Conservation (phyloP, 768 basidiomycete genomes). For the Kwoniella dejecticola region DNA sequence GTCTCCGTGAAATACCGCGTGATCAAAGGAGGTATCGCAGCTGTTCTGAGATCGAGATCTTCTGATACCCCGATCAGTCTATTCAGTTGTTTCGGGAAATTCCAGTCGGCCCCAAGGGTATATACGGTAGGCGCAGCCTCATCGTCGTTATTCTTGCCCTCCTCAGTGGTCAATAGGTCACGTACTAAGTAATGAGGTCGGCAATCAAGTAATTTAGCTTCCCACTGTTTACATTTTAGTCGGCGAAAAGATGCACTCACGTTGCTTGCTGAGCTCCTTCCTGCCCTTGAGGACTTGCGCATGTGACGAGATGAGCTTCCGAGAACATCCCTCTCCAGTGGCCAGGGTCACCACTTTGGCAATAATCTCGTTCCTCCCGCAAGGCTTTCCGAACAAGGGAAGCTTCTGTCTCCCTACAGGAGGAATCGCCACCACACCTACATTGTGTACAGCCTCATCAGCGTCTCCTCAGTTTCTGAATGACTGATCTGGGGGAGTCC, state of each 20-base stretch:
- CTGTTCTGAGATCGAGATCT: conserved; percentile 9
- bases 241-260: conserved; percentile 3
- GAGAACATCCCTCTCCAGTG: conserved; percentile 43
- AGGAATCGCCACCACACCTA: conserved; percentile 27
- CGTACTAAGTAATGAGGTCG: conserved; percentile 3
- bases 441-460: too few species aligned
- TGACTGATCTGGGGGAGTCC: neutral
- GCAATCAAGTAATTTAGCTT: neutral
- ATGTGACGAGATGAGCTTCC: conserved; percentile 56
- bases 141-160: conserved; percentile 16
- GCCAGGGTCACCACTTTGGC: conserved; percentile 49
- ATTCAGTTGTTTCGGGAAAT: conserved; percentile 13
- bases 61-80: conserved; percentile 17
- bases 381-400: conserved; percentile 50
- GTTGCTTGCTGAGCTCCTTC: conserved; percentile 30
- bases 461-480: too few species aligned
- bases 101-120: conserved; percentile 14
- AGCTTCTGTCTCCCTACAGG: conserved; percentile 52
- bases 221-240: neutral
- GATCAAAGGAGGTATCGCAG: conserved; percentile 4
- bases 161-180: conserved; percentile 16
- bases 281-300: conserved; percentile 53
- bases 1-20: conserved; percentile 4
- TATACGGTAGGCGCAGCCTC: conserved; percentile 11
- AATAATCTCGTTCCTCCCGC: conserved; percentile 56